phyloP scores from a whole-genome alignment of 208 protist genomes.

The Phytomonas sp. region DNA sequence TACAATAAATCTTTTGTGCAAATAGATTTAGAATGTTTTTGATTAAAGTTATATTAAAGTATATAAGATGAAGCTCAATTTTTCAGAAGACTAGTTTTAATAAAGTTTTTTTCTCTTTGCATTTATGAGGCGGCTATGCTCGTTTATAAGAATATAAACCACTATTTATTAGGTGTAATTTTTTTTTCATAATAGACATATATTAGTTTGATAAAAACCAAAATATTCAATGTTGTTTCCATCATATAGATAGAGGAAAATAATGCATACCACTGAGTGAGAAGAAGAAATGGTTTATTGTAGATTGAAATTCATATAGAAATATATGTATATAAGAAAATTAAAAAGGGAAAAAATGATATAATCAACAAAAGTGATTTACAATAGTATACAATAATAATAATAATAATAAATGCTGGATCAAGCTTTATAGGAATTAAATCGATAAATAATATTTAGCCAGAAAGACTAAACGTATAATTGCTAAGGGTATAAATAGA shows the following conservation, averaged over 20 bases:
- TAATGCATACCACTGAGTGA: constrained; percentile 1
- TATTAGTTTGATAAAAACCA: too few relatives aligned
- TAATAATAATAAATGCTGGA: too few relatives aligned
- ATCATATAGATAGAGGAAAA: constrained; percentile 8
- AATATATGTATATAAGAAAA: constrained; percentile 6
- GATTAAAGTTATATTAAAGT: background rate
- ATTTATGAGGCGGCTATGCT: too few relatives aligned
- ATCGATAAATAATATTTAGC: too few relatives aligned
- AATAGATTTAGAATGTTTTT: background rate
- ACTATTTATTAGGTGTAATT: too few relatives aligned
- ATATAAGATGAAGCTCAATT: background rate
- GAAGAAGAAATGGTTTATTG: too few relatives aligned
- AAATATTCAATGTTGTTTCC: constrained; percentile 4
- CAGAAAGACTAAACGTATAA: too few relatives aligned
- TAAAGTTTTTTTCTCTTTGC: background rate
- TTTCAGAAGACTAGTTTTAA: constrained; percentile 1
- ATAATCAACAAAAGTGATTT: constrained; percentile 6
- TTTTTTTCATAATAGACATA: too few relatives aligned
- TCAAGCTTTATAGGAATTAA: too few relatives aligned
- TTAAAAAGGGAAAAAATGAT: constrained; percentile 3
- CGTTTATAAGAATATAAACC: too few relatives aligned
- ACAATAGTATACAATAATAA: constrained; percentile 2
- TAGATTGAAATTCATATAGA: too few relatives aligned
- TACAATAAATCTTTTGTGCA: background rate
- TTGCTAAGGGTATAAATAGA: background rate